Conservation (phyloP, 2,329 filamentous ascomycete genomes). For the Stachybotrys elegans region DNA sequence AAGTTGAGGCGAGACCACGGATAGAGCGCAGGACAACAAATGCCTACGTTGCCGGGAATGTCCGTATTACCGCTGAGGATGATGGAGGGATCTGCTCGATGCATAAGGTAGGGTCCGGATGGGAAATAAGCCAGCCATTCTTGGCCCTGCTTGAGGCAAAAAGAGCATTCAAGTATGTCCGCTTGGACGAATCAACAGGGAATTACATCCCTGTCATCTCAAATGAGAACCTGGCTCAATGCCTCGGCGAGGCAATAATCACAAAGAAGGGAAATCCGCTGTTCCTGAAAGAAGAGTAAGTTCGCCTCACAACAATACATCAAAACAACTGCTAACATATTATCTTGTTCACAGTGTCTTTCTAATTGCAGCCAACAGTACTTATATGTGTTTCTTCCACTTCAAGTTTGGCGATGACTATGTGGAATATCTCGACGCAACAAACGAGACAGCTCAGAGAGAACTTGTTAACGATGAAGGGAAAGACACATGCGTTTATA, state of each 20-base stretch:
- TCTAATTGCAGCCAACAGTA: constrained; percentile 3
- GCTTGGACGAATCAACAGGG: not conserved
- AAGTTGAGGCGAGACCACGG: not conserved
- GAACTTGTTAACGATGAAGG: not conserved
- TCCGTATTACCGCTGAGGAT: constrained; percentile 2
- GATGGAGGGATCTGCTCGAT: constrained; percentile 4
- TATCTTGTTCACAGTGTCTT: not conserved
- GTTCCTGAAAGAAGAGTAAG: not conserved
- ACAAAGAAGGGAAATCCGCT: constrained; percentile 1
- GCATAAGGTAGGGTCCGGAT: not conserved
- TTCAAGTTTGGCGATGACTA: constrained; percentile 3
- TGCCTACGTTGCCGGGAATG: not conserved
- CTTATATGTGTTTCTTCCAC: constrained; percentile 2
- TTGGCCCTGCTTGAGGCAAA: constrained; percentile 5
- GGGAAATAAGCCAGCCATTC: constrained; percentile 1
- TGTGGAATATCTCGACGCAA: constrained; percentile 1
- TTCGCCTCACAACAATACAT: not conserved
- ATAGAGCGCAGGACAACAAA: not conserved
- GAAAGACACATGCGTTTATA: constrained; percentile 2
- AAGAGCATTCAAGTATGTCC: constrained; percentile 5
- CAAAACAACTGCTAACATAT: not conserved
- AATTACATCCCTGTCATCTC: not conserved
- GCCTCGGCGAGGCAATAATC: constrained; percentile 5
- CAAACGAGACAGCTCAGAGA: not conserved
- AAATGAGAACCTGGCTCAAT: constrained; percentile 4